These are phyloP conservation scores for Penicillium decumbens DNA, from an alignment of 2,329 filamentous ascomycete species.

Conservation along the genomic window DNA sequence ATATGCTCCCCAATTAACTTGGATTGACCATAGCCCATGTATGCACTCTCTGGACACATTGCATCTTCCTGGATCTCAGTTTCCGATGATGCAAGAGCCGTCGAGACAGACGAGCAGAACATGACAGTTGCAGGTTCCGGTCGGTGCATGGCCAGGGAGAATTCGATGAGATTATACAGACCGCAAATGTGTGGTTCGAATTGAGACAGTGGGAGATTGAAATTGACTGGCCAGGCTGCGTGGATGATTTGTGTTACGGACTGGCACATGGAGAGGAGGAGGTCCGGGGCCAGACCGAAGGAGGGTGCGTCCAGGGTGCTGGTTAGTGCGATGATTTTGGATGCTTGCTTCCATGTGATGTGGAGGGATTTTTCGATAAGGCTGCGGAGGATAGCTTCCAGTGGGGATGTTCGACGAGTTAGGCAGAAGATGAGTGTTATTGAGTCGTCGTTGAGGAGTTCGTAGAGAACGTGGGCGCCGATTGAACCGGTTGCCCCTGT, in stretches of 20 bases:
- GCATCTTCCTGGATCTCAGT: slow-evolving; percentile 18
- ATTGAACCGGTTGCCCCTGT: slow-evolving; percentile 46
- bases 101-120: slow-evolving; percentile 52
- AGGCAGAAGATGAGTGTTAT: slow-evolving; percentile 39
- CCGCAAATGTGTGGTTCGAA: slow-evolving; percentile 47
- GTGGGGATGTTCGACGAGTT: slow-evolving; percentile 27
- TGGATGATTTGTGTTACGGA: slow-evolving; percentile 48
- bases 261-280: slow-evolving; percentile 38
- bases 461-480: slow-evolving; percentile 39
- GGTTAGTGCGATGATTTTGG: slow-evolving; percentile 41
- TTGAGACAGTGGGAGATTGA: slow-evolving; percentile 47
- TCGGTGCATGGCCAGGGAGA: slow-evolving; percentile 40
- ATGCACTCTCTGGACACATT: slow-evolving; percentile 12
- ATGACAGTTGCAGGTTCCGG: slow-evolving; percentile 35
- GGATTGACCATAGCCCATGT: slow-evolving; percentile 34
- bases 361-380: slow-evolving; percentile 20
- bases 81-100: slow-evolving; percentile 21
- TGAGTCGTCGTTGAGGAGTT: slow-evolving; percentile 35
- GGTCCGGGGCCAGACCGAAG: slow-evolving; percentile 39
- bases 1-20: slow-evolving; percentile 33
- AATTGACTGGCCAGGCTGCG: slow-evolving; percentile 55
- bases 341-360: slow-evolving; percentile 19
- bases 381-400: slow-evolving; percentile 21
- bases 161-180: slow-evolving; percentile 44
- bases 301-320: slow-evolving; percentile 38